Evolutionary conservation across 768 basidiomycete species (phyloP).

Genomic region (Baorangia bicolor): DNA sequence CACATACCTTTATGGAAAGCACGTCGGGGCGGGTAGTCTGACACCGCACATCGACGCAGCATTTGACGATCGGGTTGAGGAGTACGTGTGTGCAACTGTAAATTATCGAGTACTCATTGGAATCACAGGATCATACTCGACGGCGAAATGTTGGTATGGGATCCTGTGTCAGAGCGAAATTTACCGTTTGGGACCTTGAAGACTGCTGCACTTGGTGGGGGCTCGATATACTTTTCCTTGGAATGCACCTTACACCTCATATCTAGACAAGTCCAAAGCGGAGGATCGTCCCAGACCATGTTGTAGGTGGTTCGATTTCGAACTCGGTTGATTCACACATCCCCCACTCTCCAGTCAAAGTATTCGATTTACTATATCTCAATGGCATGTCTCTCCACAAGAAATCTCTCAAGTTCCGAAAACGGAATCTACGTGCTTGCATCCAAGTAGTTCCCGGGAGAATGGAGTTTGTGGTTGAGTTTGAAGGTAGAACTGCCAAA

Average conservation of each 20-base stretch:
- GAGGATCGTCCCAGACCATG: constrained; percentile 83
- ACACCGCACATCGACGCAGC: constrained; percentile 82
- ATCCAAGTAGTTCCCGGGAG: constrained; percentile 72
- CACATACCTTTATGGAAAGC: constrained; percentile 87
- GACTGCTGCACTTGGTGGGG: constrained; percentile 80
- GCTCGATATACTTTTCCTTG: not conserved
- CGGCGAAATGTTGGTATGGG: constrained; percentile 99
- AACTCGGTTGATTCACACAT: not conserved
- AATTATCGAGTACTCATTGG: constrained; percentile 6
- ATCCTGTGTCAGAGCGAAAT: constrained; percentile 83
- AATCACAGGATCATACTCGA: constrained; percentile 80
- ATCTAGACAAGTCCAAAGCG: constrained; percentile 65
- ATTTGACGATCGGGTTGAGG: constrained; percentile 73
- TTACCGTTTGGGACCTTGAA: constrained; percentile 94
- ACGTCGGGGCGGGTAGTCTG: constrained; percentile 78
- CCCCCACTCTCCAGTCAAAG: constrained; percentile 68
- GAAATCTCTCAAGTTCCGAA: constrained; percentile 71
- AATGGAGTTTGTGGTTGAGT: constrained; percentile 75
- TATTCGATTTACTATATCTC: constrained; percentile 91
- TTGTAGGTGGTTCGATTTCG: constrained; percentile 51
- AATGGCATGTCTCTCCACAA: constrained; percentile 80
- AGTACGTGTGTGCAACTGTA: constrained; percentile 50
- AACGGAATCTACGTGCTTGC: constrained; percentile 69
- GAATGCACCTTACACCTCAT: not conserved
- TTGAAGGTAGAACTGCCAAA: constrained; percentile 71